These are phyloP conservation scores for Aphelidium insulamus DNA, from an alignment of 371 early-diverging fungal genomes.

Conservation along the genomic window DNA sequence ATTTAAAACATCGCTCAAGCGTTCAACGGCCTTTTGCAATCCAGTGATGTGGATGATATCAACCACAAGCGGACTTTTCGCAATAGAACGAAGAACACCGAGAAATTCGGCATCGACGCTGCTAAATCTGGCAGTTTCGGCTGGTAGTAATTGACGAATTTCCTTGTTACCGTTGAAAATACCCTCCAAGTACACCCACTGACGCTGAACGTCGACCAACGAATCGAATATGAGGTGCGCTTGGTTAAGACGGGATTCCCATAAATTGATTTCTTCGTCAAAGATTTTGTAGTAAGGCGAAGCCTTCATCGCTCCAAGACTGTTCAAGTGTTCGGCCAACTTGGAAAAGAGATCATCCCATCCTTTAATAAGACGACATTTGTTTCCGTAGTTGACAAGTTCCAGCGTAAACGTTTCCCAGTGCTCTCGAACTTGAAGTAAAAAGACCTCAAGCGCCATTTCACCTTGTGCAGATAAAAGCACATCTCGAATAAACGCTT, in stretches of 20 bases:
- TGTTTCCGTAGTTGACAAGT: constrained; percentile 88
- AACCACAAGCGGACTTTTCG: constrained; percentile 84
- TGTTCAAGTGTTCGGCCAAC: constrained; percentile 81
- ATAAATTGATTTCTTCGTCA: constrained; percentile 80
- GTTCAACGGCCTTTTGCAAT: constrained; percentile 85
- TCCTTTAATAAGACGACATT: constrained; percentile 79
- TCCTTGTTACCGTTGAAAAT: constrained; percentile 88
- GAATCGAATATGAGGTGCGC: constrained; percentile 89
- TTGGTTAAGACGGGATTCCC: constrained; percentile 92
- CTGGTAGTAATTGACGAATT: constrained; percentile 85
- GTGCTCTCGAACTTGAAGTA: constrained; percentile 74
- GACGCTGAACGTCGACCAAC: constrained; percentile 97
- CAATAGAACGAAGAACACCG: constrained; percentile 90
- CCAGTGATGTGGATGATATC: constrained; percentile 80
- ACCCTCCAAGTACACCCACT: constrained; percentile 97
- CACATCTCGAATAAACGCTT: constrained; percentile 56
- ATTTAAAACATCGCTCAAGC: constrained; percentile 68
- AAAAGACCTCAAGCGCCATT: constrained; percentile 95
- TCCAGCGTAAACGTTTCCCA: constrained; percentile 84
- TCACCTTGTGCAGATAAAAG: constrained; percentile 89
- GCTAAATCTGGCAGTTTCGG: constrained; percentile 81
- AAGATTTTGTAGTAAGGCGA: constrained; percentile 95
- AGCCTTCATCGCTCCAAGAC: constrained; percentile 85
- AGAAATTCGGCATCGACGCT: constrained; percentile 93
- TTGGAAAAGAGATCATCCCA: constrained; percentile 95